These are phyloP conservation scores for Teratosphaeria pseudoeucalypti DNA, from an alignment of 2,329 filamentous ascomycete genomes.

Conservation along the genomic window DNA sequence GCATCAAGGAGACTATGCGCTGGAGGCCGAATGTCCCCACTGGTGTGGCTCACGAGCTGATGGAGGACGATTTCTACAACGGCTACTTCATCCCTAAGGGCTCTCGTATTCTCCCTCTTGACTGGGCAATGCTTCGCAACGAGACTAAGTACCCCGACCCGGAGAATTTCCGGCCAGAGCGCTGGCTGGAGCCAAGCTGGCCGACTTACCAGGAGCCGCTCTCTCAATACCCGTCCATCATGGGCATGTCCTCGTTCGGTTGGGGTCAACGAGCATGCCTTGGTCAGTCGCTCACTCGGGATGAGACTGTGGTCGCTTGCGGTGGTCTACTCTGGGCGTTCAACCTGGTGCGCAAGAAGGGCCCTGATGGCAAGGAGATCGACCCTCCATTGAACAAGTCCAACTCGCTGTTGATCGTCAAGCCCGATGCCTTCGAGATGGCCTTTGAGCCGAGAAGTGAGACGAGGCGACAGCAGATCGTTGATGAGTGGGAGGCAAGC, in stretches of 20 bases:
- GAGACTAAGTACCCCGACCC: slow-evolving; percentile 20
- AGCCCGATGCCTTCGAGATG: slow-evolving; percentile 47
- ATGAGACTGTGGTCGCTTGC: slow-evolving; percentile 46
- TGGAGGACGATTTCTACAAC: slow-evolving; percentile 20
- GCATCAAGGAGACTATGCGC: slow-evolving; percentile 48
- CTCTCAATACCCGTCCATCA: slow-evolving; percentile 23
- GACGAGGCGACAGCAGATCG: slow-evolving; percentile 29
- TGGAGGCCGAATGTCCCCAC: slow-evolving; percentile 47
- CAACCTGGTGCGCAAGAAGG: slow-evolving; percentile 38
- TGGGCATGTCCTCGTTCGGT: slow-evolving; percentile 22
- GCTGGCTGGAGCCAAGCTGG: slow-evolving; percentile 23
- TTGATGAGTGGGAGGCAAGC: slow-evolving; percentile 29
- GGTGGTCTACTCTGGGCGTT: slow-evolving; percentile 40
- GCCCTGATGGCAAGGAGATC: slow-evolving; percentile 16
- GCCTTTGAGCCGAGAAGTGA: slow-evolving; percentile 42
- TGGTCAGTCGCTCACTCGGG: slow-evolving; percentile 49
- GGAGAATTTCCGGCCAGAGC: slow-evolving; percentile 23
- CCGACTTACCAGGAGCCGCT: slow-evolving; percentile 26
- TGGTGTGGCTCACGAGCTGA: slow-evolving; percentile 18
- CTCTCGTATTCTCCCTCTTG: slow-evolving; percentile 9
- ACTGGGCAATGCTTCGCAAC: slow-evolving; percentile 20
- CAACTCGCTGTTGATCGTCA: slow-evolving; percentile 48
- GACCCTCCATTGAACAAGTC: slow-evolving; percentile 38
- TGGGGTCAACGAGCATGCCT: slow-evolving; percentile 24
- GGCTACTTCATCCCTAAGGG: slow-evolving; percentile 23